Base-by-base conservation (phyloP, 805 yeast species). In the Saccharomyces kudriavzevii region DNA sequence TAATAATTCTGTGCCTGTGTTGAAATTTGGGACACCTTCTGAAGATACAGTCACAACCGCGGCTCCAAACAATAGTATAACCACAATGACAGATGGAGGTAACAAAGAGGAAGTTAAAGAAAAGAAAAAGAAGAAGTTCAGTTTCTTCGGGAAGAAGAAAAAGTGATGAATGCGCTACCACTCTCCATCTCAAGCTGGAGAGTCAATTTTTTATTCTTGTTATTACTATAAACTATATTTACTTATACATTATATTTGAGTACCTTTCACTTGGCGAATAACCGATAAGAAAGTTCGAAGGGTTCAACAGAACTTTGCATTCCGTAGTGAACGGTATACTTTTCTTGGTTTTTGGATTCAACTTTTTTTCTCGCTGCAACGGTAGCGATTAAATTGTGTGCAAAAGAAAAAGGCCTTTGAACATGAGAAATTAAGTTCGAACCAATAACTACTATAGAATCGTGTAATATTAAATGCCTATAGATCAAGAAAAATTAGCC, bases 401-500 rank as follows among this genome's bases (percentile, higher is more conserved):
- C n/a, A n/a, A n/a, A n/a, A 45, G 11, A 45, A 43, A 22, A 45
- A 22, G 22, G 17, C 14, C 9, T 10, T 11, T n/a, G 11, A 25
- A n/a, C n/a, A n/a, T n/a, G 3, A 24, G n/a, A 45, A 22, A 45
- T 13, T 43, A n/a, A 6, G 27, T 4, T 6, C 6, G 6, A 25
- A 22, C 14, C 20, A 45, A 45, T 24, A 43, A 45, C 9, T 45
- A 11, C 29, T 45, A 22, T 11, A 22, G 2, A 20, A n/a, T 25
- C 48, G 10, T 45, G 6, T 17, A 17, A 31, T 14, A 13, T 14
- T 8, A 52, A 55, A 87, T 87, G 95, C 90, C 91, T 74, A 79
- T 87, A 74, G 96, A 90, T 78, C 95, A 92, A 79, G 96, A 87
- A 76, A 89, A 88, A 78, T 79, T 87, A 77, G 96, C 96, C 67